These are phyloP conservation scores for Entomortierella lignicola DNA, from an alignment of 192 early-diverging fungal genomes.

Conservation along the genomic window DNA sequence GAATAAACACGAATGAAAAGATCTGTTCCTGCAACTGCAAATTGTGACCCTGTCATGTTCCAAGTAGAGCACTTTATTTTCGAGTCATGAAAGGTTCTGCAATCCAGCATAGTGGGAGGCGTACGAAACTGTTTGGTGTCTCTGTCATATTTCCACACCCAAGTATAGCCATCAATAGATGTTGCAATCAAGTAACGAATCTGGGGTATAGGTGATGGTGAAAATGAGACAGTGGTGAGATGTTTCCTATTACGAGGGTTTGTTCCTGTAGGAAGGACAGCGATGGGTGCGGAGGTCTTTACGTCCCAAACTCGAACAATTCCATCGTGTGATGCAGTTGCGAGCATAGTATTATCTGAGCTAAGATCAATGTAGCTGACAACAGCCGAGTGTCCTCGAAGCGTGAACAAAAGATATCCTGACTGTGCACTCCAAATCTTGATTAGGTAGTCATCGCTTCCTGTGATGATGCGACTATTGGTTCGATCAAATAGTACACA, in stretches of 20 bases:
- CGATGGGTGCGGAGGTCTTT: slow-evolving; percentile 73
- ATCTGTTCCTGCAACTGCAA: slow-evolving; percentile 82
- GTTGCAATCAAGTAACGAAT: slow-evolving; percentile 77
- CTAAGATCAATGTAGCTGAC: slow-evolving; percentile 85
- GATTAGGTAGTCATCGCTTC: slow-evolving; percentile 88
- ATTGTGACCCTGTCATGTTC: slow-evolving; percentile 80
- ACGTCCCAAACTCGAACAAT: slow-evolving; percentile 82
- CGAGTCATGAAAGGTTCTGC: slow-evolving; percentile 48
- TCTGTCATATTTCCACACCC: slow-evolving; percentile 80
- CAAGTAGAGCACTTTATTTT: slow-evolving; percentile 70
- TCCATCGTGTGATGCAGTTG: slow-evolving; percentile 81
- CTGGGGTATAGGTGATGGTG: slow-evolving; percentile 77
- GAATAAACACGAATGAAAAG: slow-evolving; percentile 83
- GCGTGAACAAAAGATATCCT: slow-evolving; percentile 81
- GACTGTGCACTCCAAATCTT: slow-evolving; percentile 87
- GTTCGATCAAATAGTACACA: slow-evolving; percentile 83
- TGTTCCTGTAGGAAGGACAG: slow-evolving; percentile 67
- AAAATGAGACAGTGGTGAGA: slow-evolving; percentile 70
- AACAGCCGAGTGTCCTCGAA: slow-evolving; percentile 83
- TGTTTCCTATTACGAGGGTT: slow-evolving; percentile 26
- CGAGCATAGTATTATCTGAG: slow-evolving; percentile 81
- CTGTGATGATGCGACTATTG: slow-evolving; percentile 79
- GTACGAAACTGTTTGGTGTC: slow-evolving; percentile 65
- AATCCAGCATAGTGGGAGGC: slow-evolving; percentile 66
- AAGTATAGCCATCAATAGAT: slow-evolving; percentile 75